Base-by-base conservation (phyloP, 2,329 filamentous ascomycete species). In the Didymosphaeria variabile region DNA sequence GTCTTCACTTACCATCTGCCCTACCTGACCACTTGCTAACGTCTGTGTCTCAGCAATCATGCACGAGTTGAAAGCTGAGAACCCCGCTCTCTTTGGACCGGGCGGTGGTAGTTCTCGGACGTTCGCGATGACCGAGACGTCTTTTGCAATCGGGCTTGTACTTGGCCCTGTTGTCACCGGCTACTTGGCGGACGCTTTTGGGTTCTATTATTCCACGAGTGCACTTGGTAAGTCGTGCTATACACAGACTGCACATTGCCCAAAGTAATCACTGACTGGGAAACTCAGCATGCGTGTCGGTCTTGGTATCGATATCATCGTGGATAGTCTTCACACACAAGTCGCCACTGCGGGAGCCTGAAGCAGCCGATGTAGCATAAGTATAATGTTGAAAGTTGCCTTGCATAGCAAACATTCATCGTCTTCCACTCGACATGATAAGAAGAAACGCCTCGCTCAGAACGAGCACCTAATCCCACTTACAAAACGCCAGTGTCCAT, bases 281-380 rank as follows among this genome's bases (percentile, higher is more conserved):
- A 23, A 40, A 15, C 12, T n/a, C 19, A 52, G 31, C 49, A 8
- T 15, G n/a, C 12, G 49, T 34, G 3, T 19, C 49, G 7, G 13
- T 34, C 13, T 23, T 52, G 10, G 49, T 36, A 21, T 12, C 49
- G 10, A 13, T 15, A 19, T 38, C 49, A 7, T 52, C 49, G n/a
- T 52, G 34, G n/a, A 52, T 40, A 2, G 38, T 52, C 26, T 52
- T 52, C 49, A 52, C 49, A n/a, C 49, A 52, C 32, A 38, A 23
- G 49, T 17, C 49, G 31, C 49, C 49, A 13, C 10, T 38, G 23
- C 32, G 49, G 32, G 49, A 52, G 49, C 49, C 49, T 2, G n/a
- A 38, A 13, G 32, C 49, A n/a, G 49, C 26, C 4, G 49, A 26
- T 40, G 38, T 3, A 40, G 17, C 17, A 15, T 40, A 40, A n/a